A percentile compares a stretch with the other conserved stretches of the same genome.
These are phyloP conservation scores for Austroboletus niveus DNA, from an alignment of 1,284 basidiomycete species.

Conservation along the genomic window DNA sequence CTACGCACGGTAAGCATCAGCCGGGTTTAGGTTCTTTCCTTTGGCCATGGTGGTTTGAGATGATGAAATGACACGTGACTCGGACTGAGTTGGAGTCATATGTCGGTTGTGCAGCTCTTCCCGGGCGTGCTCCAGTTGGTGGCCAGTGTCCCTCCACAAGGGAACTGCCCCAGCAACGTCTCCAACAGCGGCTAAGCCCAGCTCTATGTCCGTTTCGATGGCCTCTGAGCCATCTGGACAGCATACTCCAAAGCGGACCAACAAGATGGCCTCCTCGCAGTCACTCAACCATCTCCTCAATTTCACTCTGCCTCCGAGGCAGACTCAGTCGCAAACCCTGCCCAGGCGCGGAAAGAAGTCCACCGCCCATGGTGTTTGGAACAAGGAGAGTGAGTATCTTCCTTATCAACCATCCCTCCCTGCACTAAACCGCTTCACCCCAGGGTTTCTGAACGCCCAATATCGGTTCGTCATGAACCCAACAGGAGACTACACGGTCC, in stretches of 20 bases:
- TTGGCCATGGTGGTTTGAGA: conserved; percentile 61
- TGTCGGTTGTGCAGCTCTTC: neutral
- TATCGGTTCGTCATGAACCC: conserved; percentile 95
- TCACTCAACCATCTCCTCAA: conserved; percentile 78
- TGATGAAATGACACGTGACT: conserved; percentile 25
- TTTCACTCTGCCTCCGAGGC: conserved; percentile 80
- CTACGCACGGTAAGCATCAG: conserved; percentile 72
- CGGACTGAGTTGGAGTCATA: conserved; percentile 22
- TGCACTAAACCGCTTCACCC: conserved; percentile 10
- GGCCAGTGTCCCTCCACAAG: conserved; percentile 29
- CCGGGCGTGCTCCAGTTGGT: conserved; percentile 11
- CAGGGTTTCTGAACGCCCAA: conserved; percentile 91
- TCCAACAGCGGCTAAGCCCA: neutral
- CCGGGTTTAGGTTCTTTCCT: conserved; percentile 79
- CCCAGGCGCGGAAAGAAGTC: conserved; percentile 75
- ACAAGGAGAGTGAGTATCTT: conserved; percentile 76
- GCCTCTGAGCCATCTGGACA: conserved; percentile 36
- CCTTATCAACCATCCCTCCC: conserved; percentile 8
- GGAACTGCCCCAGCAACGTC: conserved; percentile 34
- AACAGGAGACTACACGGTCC: conserved; percentile 87
- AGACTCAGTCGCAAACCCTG: conserved; percentile 53
- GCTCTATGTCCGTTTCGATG: conserved; percentile 37
- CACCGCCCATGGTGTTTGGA: conserved; percentile 65
- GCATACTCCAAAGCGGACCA: conserved; percentile 50
- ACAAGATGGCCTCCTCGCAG: conserved; percentile 66